These are phyloP conservation scores for Elsinoe necatrix DNA, from an alignment of 2,329 filamentous ascomycete species.

Conservation along the genomic window DNA sequence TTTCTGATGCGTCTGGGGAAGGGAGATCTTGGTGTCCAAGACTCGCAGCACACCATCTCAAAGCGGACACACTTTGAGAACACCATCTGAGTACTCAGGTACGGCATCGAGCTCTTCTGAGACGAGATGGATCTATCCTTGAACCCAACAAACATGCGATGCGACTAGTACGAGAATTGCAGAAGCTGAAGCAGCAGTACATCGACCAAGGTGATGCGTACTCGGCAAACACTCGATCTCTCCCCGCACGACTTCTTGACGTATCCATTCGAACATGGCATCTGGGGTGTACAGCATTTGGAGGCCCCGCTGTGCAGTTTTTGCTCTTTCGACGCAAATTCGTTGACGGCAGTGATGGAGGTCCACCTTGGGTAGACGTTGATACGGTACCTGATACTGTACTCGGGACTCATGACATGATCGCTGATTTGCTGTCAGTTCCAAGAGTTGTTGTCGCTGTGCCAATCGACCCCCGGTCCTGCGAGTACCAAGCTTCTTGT, in stretches of 20 bases:
- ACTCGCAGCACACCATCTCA: conserved; percentile 8
- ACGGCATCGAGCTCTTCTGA: no score
- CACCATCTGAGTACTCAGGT: no score
- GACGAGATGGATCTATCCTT: neutral
- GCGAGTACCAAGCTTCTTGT: conserved; percentile 65
- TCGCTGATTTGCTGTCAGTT: conserved; percentile 35
- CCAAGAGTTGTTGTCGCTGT: conserved; percentile 63
- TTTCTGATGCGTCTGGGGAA: neutral
- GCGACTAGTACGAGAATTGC: neutral
- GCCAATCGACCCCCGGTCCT: conserved; percentile 59
- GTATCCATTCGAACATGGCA: conserved; percentile 39
- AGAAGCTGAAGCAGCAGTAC: conserved; percentile 2
- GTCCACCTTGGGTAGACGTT: neutral
- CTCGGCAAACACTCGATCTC: conserved; percentile 5
- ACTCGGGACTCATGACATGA: neutral
- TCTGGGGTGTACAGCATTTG: conserved; percentile 57
- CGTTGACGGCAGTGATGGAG: conserved; percentile 34
- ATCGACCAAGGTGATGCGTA: neutral
- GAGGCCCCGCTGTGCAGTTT: conserved; percentile 62
- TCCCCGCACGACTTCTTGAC: conserved; percentile 10
- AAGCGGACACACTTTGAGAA: neutral
- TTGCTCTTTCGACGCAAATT: conserved; percentile 57
- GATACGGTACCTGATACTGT: neutral
- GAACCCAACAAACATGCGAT: neutral
- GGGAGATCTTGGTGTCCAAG: neutral